Evolutionary conservation across 1,284 basidiomycete genomes (phyloP).

Genomic region (Pterula multifida): DNA sequence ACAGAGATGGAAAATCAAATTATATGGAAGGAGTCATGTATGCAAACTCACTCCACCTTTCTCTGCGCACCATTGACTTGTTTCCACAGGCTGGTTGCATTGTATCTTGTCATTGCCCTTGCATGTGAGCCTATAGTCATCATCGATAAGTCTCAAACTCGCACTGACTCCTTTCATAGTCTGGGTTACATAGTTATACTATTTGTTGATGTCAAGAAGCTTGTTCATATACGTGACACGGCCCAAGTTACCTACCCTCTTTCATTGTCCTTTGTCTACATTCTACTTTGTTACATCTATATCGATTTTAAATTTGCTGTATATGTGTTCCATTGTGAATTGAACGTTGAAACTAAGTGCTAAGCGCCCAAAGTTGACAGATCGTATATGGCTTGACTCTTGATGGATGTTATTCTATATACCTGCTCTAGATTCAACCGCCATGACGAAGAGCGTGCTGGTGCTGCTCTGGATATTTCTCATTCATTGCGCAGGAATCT

Average conservation of each 20-base stretch:
- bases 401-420: too few species aligned
- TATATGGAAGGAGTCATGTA: conserved; percentile 80
- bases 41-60: not conserved
- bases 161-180: conserved; percentile 10
- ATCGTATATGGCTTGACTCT: too few species aligned
- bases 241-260: too few species aligned
- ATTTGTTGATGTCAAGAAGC: too few species aligned
- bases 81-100: conserved; percentile 26
- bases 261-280: too few species aligned
- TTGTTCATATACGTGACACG: too few species aligned
- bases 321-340: too few species aligned
- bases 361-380: too few species aligned
- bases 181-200: conserved; percentile 17
- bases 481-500: conserved; percentile 50
- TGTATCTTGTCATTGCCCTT: conserved; percentile 54
- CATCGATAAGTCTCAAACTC: not conserved
- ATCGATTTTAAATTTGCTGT: too few species aligned
- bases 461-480: conserved; percentile 50
- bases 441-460: conserved; percentile 8
- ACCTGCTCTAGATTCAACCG: not conserved
- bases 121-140: conserved; percentile 26
- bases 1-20: conserved; percentile 70
- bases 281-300: too few species aligned
- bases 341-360: too few species aligned
- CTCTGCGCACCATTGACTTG: conserved; percentile 2